These are phyloP conservation scores for Alnus rubra DNA, from an alignment of 306 rosid species.

Conservation along the genomic window DNA sequence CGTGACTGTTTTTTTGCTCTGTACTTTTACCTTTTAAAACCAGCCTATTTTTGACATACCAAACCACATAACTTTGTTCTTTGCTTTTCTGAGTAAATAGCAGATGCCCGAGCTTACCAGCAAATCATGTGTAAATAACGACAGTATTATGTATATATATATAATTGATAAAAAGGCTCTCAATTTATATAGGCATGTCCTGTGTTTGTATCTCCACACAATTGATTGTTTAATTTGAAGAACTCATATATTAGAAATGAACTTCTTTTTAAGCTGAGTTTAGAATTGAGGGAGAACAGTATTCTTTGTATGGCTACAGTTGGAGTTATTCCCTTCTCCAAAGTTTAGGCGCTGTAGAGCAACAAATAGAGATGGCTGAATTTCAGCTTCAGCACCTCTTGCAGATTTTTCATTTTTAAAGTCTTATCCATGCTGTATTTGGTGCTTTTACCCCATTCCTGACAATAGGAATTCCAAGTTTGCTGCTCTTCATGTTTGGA, in stretches of 20 bases:
- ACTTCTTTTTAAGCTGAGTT: neutral
- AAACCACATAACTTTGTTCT: slow-evolving; percentile 11
- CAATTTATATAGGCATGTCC: neutral
- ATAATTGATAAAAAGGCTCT: neutral
- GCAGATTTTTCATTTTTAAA: neutral
- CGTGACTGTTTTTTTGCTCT: slow-evolving; percentile 17
- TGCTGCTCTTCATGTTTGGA: neutral
- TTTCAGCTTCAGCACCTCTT: neutral
- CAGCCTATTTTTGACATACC: slow-evolving; percentile 18
- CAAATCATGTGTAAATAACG: too few relatives aligned
- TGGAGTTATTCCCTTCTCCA: neutral
- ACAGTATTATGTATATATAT: too few relatives aligned
- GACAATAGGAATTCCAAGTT: neutral
- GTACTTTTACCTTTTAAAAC: slow-evolving; percentile 15
- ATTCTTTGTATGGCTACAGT: neutral
- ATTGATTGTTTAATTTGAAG: neutral
- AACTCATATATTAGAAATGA: neutral
- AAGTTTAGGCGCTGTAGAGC: neutral
- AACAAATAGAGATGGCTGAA: neutral
- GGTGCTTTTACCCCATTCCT: neutral
- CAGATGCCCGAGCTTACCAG: neutral
- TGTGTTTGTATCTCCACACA: slow-evolving; percentile 14
- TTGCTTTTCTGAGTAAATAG: slow-evolving; percentile 12
- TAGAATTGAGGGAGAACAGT: neutral
- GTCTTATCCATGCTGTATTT: neutral